Conservation (phyloP, 75 land plant genomes). For the Selaginella tamariscina region DNA sequence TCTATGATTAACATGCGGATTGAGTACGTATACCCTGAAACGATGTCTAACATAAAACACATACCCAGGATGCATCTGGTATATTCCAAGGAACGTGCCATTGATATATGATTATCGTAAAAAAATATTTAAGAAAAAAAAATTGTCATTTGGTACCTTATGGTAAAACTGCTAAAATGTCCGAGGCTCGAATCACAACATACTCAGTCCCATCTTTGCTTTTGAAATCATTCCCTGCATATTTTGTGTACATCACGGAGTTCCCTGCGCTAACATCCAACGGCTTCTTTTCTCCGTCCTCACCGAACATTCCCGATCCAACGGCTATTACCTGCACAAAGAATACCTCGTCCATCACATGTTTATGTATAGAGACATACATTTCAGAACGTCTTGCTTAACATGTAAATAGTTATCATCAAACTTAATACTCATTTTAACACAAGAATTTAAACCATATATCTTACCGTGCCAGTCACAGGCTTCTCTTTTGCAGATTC, state of each 20-base stretch:
- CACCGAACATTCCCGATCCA: slow-evolving; percentile 64
- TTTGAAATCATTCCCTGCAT: slow-evolving; percentile 66
- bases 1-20: too few species aligned
- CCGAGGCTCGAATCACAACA: slow-evolving; percentile 46
- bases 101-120: too few species aligned
- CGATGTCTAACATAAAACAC: too few species aligned
- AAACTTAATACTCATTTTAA: too few species aligned
- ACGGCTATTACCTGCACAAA: slow-evolving; percentile 49
- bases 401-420: too few species aligned
- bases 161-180: slow-evolving; percentile 57
- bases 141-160: too few species aligned
- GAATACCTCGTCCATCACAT: neutral
- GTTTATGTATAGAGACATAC: too few species aligned
- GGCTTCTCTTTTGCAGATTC: slow-evolving; percentile 70
- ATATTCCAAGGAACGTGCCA: too few species aligned
- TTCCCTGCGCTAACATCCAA: slow-evolving; percentile 42
- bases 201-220: slow-evolving; percentile 46
- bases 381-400: too few species aligned
- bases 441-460: neutral
- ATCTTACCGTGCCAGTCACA: slow-evolving; percentile 59
- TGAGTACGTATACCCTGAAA: too few species aligned
- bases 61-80: too few species aligned
- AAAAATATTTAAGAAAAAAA: too few species aligned
- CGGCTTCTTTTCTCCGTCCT: slow-evolving; percentile 52
- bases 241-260: slow-evolving; percentile 77